phyloP scores from a whole-genome alignment of 2,329 filamentous ascomycete genomes.

The Thyridium curvatum region DNA sequence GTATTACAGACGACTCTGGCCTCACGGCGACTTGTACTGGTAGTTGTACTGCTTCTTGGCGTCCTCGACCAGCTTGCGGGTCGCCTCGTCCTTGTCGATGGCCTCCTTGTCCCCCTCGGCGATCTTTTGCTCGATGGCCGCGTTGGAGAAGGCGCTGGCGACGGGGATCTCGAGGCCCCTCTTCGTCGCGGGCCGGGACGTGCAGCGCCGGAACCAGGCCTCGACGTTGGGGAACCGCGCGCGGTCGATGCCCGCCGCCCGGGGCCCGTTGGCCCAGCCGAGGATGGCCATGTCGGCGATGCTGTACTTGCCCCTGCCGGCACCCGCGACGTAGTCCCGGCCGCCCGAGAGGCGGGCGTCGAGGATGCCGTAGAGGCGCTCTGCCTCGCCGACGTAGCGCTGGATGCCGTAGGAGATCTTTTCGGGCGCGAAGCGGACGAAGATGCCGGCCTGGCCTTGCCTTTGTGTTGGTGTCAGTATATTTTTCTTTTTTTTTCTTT shows the following conservation, averaged over 20 bases:
- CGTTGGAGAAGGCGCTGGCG: slow-evolving; percentile 31
- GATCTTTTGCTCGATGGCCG: slow-evolving; percentile 28
- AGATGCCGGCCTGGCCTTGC: slow-evolving; percentile 74
- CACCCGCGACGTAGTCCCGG: slow-evolving; percentile 48
- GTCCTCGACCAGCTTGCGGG: slow-evolving; percentile 24
- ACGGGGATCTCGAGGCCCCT: slow-evolving; percentile 58
- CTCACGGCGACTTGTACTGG: slow-evolving; percentile 36
- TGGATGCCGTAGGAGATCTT: slow-evolving; percentile 65
- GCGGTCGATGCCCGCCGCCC: slow-evolving; percentile 58
- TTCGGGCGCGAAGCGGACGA: slow-evolving; percentile 60
- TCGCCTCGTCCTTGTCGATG: slow-evolving; percentile 35
- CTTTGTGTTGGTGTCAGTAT: slow-evolving; percentile 27
- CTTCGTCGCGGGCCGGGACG: slow-evolving; percentile 51
- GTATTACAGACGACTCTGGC: too few relatives aligned
- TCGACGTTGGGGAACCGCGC: slow-evolving; percentile 57
- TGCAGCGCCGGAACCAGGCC: slow-evolving; percentile 60
- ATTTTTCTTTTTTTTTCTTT: too few relatives aligned
- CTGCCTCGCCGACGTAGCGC: slow-evolving; percentile 69
- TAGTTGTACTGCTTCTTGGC: slow-evolving; percentile 41
- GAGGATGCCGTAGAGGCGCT: slow-evolving; percentile 67
- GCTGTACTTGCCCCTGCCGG: slow-evolving; percentile 47
- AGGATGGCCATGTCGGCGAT: slow-evolving; percentile 69
- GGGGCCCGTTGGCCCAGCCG: slow-evolving; percentile 58
- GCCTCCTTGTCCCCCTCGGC: slow-evolving; percentile 38
- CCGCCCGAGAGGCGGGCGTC: slow-evolving; percentile 51